phyloP scores from a whole-genome alignment of 305 asterid species.

The Solanum hybrid region DNA sequence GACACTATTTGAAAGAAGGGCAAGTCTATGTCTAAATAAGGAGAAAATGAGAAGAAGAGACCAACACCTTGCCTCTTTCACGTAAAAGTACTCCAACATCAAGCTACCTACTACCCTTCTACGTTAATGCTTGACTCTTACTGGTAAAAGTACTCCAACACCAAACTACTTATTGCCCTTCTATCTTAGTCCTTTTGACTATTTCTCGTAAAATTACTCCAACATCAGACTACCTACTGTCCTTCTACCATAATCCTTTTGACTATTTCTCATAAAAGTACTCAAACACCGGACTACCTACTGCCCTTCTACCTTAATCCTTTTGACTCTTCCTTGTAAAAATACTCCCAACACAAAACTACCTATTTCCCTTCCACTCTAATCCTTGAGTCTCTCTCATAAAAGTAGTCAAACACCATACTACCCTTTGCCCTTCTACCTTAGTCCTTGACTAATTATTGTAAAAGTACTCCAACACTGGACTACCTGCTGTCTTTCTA shows the following conservation, averaged over 20 bases:
- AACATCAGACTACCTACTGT: not conserved
- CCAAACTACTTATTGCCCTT: not conserved
- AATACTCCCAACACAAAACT: too few species aligned
- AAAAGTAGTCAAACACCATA: not conserved
- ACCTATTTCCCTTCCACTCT: too few species aligned
- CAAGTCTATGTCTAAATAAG: not conserved
- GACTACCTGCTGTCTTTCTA: too few species aligned
- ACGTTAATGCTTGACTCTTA: not conserved
- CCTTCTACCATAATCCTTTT: not conserved
- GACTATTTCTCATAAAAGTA: not conserved
- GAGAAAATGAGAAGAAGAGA: not conserved
- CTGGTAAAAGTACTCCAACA: not conserved
- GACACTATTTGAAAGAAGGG: not conserved
- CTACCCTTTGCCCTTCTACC: not conserved
- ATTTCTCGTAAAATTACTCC: not conserved
- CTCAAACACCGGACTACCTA: not conserved
- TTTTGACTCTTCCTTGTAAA: too few species aligned
- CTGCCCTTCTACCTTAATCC: too few species aligned
- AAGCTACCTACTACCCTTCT: not conserved
- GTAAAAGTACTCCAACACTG: not conserved
- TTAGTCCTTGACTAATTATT: too few species aligned
- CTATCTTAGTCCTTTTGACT: not conserved
- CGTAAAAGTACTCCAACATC: not conserved
- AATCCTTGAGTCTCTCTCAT: not conserved
- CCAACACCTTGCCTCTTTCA: not conserved